Base-by-base conservation (phyloP, 2,329 filamentous ascomycete genomes). In the Fusarium albidum region DNA sequence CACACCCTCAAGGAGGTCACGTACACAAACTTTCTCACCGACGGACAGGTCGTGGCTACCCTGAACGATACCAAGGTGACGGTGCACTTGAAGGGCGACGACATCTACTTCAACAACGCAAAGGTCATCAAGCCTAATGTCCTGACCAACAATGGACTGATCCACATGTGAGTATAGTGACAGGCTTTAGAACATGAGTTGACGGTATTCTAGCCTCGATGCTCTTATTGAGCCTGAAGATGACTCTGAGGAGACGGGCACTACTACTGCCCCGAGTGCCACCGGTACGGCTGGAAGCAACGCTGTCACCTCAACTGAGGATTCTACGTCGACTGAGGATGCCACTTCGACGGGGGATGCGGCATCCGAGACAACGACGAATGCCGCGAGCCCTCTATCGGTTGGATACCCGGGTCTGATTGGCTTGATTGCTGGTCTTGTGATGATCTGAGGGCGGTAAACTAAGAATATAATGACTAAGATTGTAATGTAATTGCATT, bases 21-120 rank as follows among this genome's bases (percentile, higher is more conserved):
- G 2, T 65, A 65, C 38, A 54, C 62, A 3, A 49, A 47, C 9
- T 59, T 48, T 5, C 50, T 65, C 0, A 44, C 47, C 1, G 61
- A 65, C 18, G 62, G 62, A 1, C 51, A 54, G 37, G 43, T 62
- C 5, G 14, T 65, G 0, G 50, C 40, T 8, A 65, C 61, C 5
- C 21, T 60, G 1, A 64, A 65, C 25, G 44, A 62, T 7, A 58
- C 55, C 1, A 51, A 34, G 5, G 55, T 65, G 2, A 40, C 42
- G 3, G 61, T 65, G 1, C 35, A 33, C 3, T 46, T 65, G 5
- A 60, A 53, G 25, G 46, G 37, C 0, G 21, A 55, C 8, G 58
- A 62, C 8, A 60, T 65, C 11, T 65, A 49, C 31, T 65, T 65
- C 46, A 64, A 64, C 41, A 65, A 65, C 5, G 62, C 62, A 44